Conservation (phyloP, 2,329 filamentous ascomycete genomes). For the Cytospora piceicola region DNA sequence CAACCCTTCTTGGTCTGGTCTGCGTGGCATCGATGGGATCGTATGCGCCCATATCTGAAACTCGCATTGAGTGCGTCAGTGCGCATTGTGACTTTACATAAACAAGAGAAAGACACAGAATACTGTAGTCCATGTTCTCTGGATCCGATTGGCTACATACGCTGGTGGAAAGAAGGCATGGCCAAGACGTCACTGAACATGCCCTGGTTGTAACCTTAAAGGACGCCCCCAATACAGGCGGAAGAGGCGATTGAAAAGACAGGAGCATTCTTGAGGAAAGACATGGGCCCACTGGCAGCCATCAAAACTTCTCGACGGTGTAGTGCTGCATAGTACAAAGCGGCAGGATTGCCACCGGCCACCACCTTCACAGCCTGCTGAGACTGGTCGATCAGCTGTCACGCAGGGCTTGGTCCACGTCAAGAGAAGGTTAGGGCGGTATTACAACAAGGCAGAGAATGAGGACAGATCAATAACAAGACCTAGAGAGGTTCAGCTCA, state of each 20-base stretch:
- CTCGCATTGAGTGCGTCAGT: background rate
- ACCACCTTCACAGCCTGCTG: no score
- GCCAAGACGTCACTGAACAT: constrained; percentile 71
- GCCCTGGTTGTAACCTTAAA: constrained; percentile 77
- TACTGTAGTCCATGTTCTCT: background rate
- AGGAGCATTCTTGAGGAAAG: constrained; percentile 50
- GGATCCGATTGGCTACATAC: constrained; percentile 41
- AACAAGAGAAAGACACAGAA: background rate
- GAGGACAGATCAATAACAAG: constrained; percentile 32
- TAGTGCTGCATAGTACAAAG: no score
- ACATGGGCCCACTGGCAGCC: constrained; percentile 55
- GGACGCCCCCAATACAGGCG: constrained; percentile 64
- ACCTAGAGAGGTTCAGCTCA: constrained; percentile 47
- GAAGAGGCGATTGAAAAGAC: constrained; percentile 65
- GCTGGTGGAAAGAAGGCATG: constrained; percentile 57
- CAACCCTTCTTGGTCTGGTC: constrained; percentile 61
- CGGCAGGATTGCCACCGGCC: no score
- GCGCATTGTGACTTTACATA: background rate
- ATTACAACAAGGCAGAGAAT: no score
- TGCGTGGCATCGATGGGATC: constrained; percentile 47
- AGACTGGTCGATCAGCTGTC: no score
- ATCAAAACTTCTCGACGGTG: no score
- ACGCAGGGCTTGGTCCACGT: no score
- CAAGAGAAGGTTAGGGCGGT: no score
- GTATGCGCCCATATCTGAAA: constrained; percentile 59